Evolutionary conservation across 1,284 basidiomycete genomes (phyloP).

Genomic region (Leccinum angustisporum): DNA sequence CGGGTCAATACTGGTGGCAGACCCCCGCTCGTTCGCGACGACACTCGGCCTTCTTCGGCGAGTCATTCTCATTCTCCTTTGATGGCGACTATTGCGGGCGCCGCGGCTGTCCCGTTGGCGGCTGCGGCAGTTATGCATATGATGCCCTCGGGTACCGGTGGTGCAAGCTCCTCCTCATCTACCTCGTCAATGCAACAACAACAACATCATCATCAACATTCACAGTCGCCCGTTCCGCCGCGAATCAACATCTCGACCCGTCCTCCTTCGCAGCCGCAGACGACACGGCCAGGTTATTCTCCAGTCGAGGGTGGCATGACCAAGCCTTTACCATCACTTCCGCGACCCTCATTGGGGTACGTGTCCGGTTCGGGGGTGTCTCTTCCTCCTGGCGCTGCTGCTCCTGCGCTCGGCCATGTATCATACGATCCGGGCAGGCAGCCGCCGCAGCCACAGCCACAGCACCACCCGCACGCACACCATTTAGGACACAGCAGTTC

Average conservation of each 20-base stretch:
- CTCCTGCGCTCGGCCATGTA: not conserved
- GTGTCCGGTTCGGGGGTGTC: not conserved
- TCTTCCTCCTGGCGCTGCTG: not conserved
- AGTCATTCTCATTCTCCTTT: not conserved
- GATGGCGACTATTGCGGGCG: not conserved
- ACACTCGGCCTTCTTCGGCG: slow-evolving; percentile 8
- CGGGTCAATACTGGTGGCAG: not conserved
- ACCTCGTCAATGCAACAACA: not conserved
- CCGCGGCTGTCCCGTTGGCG: slow-evolving; percentile 3
- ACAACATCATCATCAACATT: not conserved
- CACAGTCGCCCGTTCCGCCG: slow-evolving; percentile 8
- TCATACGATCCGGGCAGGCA: not conserved
- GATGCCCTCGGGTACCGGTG: not conserved
- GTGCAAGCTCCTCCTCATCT: not conserved
- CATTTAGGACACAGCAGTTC: not conserved
- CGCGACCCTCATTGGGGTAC: not conserved
- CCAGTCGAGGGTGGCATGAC: not conserved
- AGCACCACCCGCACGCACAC: not conserved
- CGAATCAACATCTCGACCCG: slow-evolving; percentile 14
- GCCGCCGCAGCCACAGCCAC: not conserved
- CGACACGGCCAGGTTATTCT: not conserved
- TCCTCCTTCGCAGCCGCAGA: slow-evolving; percentile 10
- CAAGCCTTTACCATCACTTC: not conserved
- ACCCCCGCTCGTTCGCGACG: slow-evolving; percentile 1
- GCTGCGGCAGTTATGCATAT: slow-evolving; percentile 1